These are phyloP conservation scores for Akebia trifoliata DNA, from an alignment of 164 flowering plant genomes.

Conservation along the genomic window DNA sequence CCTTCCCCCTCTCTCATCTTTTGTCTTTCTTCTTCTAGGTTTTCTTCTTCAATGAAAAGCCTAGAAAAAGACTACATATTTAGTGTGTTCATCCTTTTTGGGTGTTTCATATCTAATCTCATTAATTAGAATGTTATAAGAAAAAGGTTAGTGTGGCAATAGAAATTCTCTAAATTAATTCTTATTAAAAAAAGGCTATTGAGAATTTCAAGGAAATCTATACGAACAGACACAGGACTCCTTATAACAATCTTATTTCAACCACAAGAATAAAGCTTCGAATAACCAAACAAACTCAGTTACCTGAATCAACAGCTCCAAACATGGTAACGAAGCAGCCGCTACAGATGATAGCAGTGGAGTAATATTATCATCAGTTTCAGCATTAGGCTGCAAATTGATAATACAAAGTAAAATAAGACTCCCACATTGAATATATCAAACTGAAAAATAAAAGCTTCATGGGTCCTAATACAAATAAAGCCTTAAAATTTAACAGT, in stretches of 20 bases:
- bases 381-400: constrained; percentile 82
- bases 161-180: too few species aligned
- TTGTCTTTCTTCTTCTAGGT: too few species aligned
- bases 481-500: background rate
- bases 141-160: too few species aligned
- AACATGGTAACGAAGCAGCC: constrained; percentile 72
- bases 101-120: too few species aligned
- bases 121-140: too few species aligned
- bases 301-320: constrained; percentile 84
- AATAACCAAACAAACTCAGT: constrained; percentile 4
- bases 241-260: background rate
- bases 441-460: background rate
- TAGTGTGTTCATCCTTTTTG: too few species aligned
- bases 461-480: background rate
- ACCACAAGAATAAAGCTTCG: background rate
- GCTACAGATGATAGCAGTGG: constrained; percentile 88
- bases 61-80: too few species aligned
- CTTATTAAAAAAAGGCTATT: background rate
- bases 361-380: constrained; percentile 79
- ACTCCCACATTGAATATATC: background rate
- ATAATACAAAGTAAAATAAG: background rate
- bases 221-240: background rate
- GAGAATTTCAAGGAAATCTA: background rate
- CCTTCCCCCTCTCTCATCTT: too few species aligned
- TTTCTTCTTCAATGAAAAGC: too few species aligned